Evolutionary conservation across 768 basidiomycete species (phyloP).

Genomic region (Kondoa subrosea): DNA sequence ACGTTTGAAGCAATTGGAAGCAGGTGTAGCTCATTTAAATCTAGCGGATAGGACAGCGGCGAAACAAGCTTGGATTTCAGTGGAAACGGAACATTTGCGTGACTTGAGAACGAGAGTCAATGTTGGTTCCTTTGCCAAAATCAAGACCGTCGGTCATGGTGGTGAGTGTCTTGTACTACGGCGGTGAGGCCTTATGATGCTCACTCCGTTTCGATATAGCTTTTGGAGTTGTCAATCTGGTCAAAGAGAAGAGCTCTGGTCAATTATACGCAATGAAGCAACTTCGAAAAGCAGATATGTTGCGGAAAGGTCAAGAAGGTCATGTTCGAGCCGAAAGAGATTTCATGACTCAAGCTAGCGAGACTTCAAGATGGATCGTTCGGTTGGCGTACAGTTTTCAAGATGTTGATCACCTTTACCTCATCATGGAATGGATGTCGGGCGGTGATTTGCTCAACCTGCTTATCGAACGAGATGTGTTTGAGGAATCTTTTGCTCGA

Average conservation of each 20-base stretch:
- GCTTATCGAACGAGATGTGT: conserved; percentile 76
- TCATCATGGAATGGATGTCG: conserved; percentile 63
- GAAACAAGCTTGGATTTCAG: conserved; percentile 59
- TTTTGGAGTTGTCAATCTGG: conserved; percentile 88
- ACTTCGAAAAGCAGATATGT: conserved; percentile 38
- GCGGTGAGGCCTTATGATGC: conserved; percentile 17
- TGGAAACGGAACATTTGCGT: conserved; percentile 78
- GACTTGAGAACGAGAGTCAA: conserved; percentile 67
- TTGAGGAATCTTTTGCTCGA: conserved; percentile 74
- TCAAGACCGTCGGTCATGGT: conserved; percentile 78
- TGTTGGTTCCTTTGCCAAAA: conserved; percentile 64
- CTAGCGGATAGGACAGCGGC: conserved; percentile 55
- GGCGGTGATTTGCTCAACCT: conserved; percentile 92
- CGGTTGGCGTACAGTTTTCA: conserved; percentile 84
- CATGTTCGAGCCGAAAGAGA: conserved; percentile 93
- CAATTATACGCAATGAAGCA: conserved; percentile 92
- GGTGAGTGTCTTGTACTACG: conserved; percentile 39
- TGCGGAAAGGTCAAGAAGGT: conserved; percentile 74
- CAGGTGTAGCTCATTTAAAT: conserved; percentile 52
- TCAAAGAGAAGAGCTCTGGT: conserved; percentile 60
- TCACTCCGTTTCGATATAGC: conserved; percentile 46
- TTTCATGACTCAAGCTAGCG: conserved; percentile 61
- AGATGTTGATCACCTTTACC: conserved; percentile 79
- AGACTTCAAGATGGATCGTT: conserved; percentile 81
- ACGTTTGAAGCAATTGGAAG: conserved; percentile 68